These are phyloP conservation scores for Linanthus parryae DNA, from an alignment of 148 eudicot genomes.

Conservation along the genomic window DNA sequence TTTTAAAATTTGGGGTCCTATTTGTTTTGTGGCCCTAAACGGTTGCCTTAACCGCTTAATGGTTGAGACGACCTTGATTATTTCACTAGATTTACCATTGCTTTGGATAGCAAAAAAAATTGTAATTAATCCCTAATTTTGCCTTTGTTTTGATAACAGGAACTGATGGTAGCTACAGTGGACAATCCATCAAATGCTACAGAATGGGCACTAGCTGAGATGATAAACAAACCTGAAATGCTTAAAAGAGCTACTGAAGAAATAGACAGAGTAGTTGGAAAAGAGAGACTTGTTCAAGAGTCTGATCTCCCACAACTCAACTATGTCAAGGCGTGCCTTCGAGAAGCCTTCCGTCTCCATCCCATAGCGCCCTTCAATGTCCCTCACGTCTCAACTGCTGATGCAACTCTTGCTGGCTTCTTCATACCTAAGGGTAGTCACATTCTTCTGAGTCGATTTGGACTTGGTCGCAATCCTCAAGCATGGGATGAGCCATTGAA, in stretches of 20 bases:
- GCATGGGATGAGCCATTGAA: slow-evolving; percentile 21
- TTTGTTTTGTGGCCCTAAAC: too few relatives aligned
- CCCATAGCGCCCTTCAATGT: slow-evolving; percentile 22
- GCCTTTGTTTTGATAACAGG: background rate
- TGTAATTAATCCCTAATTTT: too few relatives aligned
- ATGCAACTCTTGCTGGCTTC: slow-evolving; percentile 14
- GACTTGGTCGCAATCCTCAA: slow-evolving; percentile 27
- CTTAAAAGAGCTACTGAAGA: background rate
- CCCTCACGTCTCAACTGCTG: slow-evolving; percentile 15
- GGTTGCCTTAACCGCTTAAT: too few relatives aligned
- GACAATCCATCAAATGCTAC: background rate
- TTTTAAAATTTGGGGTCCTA: too few relatives aligned
- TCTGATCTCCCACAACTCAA: slow-evolving; percentile 18
- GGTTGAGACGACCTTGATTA: too few relatives aligned
- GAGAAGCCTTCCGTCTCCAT: slow-evolving; percentile 25
- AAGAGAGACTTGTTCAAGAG: background rate
- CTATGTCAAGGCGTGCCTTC: slow-evolving; percentile 18
- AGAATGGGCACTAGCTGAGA: slow-evolving; percentile 1
- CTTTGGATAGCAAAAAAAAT: too few relatives aligned
- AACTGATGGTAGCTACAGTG: background rate
- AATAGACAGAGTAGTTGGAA: slow-evolving; percentile 1
- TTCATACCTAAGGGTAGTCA: slow-evolving; percentile 30
- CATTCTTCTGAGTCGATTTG: slow-evolving; percentile 18
- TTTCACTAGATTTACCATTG: too few relatives aligned
- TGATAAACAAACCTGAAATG: background rate